Evolutionary conservation across 257 asterid genomes (phyloP), one percentile per base, ranked within the genome.

Genomic region (Avicennia marina): DNA sequence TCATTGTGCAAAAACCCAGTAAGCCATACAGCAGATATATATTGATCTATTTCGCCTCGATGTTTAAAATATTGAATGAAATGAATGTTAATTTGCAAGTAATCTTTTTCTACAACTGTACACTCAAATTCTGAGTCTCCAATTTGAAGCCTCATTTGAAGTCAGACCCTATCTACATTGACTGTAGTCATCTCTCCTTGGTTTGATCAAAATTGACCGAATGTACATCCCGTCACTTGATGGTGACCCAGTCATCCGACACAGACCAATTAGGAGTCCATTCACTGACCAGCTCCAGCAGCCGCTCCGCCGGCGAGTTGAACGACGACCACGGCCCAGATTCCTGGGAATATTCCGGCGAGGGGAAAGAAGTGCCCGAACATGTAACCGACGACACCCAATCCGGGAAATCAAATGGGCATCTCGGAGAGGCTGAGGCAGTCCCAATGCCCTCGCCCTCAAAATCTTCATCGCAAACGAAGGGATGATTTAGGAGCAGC

Each of bases 401-500:
- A 10, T 83, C 89, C 0, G 86, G 76, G 47, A 81, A 81, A 55
- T 90, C 95, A 6, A 87, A 84, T 11, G 86, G 94, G 40, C 95
- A 72, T 57, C 87, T 75, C 0, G 98, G 96, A 51, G 98, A 87
- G 0, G 66, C 17, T 1, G 78, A 66, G 1, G 32, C 15, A 53
- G 59, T 11, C 8, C 17, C 60, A 58, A 50, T 53, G 34, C 9
- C 43, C 11, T 40, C 71, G 2, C 7, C 67, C 31, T 57, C 65
- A 1, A 38, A 39, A 56, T 54, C 62, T 17, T 63, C 32, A 60
- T 19, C 69, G 3, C 59, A 20, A 43, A 90, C 69, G 11, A 90
- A 90, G 1, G 93, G 90, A 48, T 90, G 98, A 21, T 73, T 41
- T 17, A 85, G 46, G 25, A 90, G 98, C 98, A 87, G 87, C 86